Evolutionary conservation across 2,329 filamentous ascomycete genomes (phyloP), one percentile per base, ranked within the genome.

Genomic region (Aspergillus cejpii): DNA sequence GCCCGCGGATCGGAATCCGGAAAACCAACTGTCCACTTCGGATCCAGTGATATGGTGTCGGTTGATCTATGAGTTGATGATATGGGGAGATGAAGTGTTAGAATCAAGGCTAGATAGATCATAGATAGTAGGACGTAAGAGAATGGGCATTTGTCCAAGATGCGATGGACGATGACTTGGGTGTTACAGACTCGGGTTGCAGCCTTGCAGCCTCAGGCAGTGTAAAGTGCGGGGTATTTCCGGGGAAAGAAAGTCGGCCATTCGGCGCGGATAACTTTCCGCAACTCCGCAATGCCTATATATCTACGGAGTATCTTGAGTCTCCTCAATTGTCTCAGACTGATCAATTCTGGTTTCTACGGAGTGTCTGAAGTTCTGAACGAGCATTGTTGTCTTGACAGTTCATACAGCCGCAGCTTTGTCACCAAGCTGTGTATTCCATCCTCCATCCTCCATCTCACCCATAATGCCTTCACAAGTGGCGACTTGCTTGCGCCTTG

Each of bases 391-490:
- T 38, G 23, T 29, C 37, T 38, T 19, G 17, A 28, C 17, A 17
- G 2, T n/a, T 26, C 15, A 10, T 26, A 26, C 38, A 11, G 36
- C 34, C 39, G 43, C 39, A 14, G 37, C 23, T 36, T 37, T n/a
- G n/a, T 19, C 40, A 20, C 27, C 44, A 26, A 20, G 24, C 33
- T 45, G 21, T 20, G 5, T 36, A 5, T 19, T 42, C 15, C 31
- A 7, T 34, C 37, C 11, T 40, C 33, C n/a, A 38, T 36, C n/a
- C 21, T 26, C 8, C 8, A 24, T 20, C 12, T n/a, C 39, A 36
- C 5, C 23, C 44, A 57, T 24, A n/a, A 67, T 67, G 65, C 59
- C 63, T 57, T 66, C 62, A 28, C 65, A 67, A 57, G 51, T 65
- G 33, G 53, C 58, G 42, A 63, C 61, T 11, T 68, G 64, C 45